Evolutionary conservation across 1,139 yeast species (phyloP).

Genomic region (Eremothecium coryli): DNA sequence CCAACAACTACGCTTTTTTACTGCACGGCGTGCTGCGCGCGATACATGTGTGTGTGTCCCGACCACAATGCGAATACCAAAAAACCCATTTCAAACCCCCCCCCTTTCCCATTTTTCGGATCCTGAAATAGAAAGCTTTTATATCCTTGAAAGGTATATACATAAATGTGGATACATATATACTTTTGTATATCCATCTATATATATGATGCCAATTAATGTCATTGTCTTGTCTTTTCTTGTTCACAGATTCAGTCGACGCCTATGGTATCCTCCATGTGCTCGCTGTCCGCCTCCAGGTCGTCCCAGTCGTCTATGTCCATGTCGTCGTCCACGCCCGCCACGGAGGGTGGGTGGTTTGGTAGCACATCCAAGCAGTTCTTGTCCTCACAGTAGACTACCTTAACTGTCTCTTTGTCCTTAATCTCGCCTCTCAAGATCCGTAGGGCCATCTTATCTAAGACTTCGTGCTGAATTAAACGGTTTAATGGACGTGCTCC

Average conservation of each 20-base stretch:
- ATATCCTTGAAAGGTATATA: too few relatives aligned
- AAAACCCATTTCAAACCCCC: too few relatives aligned
- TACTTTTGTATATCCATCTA: neutral
- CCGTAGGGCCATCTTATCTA: constrained; percentile 82
- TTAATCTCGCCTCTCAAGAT: constrained; percentile 76
- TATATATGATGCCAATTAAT: too few relatives aligned
- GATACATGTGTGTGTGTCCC: too few relatives aligned
- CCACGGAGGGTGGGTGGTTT: constrained; percentile 60
- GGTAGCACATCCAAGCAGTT: constrained; percentile 73
- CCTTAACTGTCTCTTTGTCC: constrained; percentile 76
- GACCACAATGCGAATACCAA: too few relatives aligned
- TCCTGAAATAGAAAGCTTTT: too few relatives aligned
- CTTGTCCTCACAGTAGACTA: constrained; percentile 43
- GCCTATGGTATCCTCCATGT: constrained; percentile 1
- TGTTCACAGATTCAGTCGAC: too few relatives aligned
- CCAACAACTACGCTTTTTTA: too few relatives aligned
- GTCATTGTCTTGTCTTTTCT: too few relatives aligned
- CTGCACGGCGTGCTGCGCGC: too few relatives aligned
- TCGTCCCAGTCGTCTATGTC: constrained; percentile 36
- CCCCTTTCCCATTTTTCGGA: too few relatives aligned
- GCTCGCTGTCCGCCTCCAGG: constrained; percentile 10
- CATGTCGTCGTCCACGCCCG: constrained; percentile 49
- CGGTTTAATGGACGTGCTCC: constrained; percentile 98
- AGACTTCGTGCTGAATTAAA: constrained; percentile 76
- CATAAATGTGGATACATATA: too few relatives aligned